Percentiles rank a stretch among this genome's conserved stretches.
phyloP scores from a whole-genome alignment of 1,284 basidiomycete species.

The Irpex lacteus region DNA sequence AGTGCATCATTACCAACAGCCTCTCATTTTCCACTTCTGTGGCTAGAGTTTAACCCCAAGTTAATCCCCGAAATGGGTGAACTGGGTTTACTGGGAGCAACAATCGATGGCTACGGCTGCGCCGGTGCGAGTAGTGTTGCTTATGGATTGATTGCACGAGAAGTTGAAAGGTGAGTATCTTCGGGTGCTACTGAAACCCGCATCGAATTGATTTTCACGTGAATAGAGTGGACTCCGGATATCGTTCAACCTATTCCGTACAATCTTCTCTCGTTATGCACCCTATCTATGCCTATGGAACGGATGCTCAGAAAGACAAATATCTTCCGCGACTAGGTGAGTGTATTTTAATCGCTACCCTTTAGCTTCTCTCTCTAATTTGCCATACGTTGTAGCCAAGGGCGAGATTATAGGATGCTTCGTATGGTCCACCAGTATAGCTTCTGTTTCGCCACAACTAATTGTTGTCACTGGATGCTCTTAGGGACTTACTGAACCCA shows the following conservation, averaged over 20 bases:
- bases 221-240: constrained; percentile 88
- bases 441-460: neutral
- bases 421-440: constrained; percentile 43
- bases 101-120: constrained; percentile 92
- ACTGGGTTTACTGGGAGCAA: constrained; percentile 87
- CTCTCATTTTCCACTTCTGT: neutral
- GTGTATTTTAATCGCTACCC: constrained; percentile 12
- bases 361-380: neutral
- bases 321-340: constrained; percentile 83
- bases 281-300: constrained; percentile 92
- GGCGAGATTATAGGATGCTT: constrained; percentile 94
- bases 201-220: no score
- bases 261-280: constrained; percentile 99
- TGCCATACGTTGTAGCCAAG: constrained; percentile 50
- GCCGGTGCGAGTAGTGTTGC: constrained; percentile 91
- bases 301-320: constrained; percentile 87
- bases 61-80: constrained; percentile 92
- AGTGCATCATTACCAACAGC: constrained; percentile 1
- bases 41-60: constrained; percentile 73
- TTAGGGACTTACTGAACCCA: constrained; percentile 92
- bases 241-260: constrained; percentile 93
- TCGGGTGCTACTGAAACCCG: neutral
- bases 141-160: constrained; percentile 91
- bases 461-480: neutral
- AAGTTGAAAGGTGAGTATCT: constrained; percentile 76